Percentiles rank a stretch among this genome's conserved stretches.
Conservation (phyloP, 1,284 basidiomycete genomes). For the Malassezia japonica region DNA sequence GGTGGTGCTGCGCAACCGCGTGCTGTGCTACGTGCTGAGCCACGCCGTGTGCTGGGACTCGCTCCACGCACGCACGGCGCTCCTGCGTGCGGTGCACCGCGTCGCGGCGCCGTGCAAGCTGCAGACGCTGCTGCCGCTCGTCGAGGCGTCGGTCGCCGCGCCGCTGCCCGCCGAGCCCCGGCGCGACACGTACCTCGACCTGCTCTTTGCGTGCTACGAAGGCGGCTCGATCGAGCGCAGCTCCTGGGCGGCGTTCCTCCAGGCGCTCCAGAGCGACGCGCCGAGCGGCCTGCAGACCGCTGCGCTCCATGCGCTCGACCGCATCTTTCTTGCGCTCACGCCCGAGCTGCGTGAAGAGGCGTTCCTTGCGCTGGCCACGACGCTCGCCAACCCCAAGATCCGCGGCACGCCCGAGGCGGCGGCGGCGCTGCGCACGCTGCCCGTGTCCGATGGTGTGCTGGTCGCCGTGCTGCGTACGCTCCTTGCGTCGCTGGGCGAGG, state of each 20-base stretch:
- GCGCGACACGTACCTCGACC: slow-evolving; percentile 49
- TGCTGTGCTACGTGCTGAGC: slow-evolving; percentile 71
- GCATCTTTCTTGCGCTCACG: slow-evolving; percentile 54
- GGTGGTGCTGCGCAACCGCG: slow-evolving; percentile 58
- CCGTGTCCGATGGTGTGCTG: slow-evolving; percentile 52
- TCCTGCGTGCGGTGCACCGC: slow-evolving; percentile 58
- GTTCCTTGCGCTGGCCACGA: slow-evolving; percentile 52
- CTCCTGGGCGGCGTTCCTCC: slow-evolving; percentile 21
- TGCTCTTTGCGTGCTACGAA: slow-evolving; percentile 56
- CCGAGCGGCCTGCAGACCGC: slow-evolving; percentile 20
- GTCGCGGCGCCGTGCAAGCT: slow-evolving; percentile 62
- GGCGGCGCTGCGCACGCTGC: slow-evolving; percentile 25
- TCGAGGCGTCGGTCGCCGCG: slow-evolving; percentile 48
- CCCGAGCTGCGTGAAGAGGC: slow-evolving; percentile 56
- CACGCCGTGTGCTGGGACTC: slow-evolving; percentile 63
- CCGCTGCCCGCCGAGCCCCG: slow-evolving; percentile 3
- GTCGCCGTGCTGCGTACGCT: slow-evolving; percentile 57
- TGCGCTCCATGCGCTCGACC: slow-evolving; percentile 48
- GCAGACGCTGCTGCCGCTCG: slow-evolving; percentile 58
- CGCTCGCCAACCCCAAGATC: slow-evolving; percentile 24
- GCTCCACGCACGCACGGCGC: slow-evolving; percentile 53
- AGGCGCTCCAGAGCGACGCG: slow-evolving; percentile 16
- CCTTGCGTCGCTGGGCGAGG: slow-evolving; percentile 52
- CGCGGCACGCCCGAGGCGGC: slow-evolving; percentile 21
- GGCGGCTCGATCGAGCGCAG: slow-evolving; percentile 45